Conservation (phyloP, 352 stramenopile species). For the Hyaloperonospora arabidopsidis region DNA sequence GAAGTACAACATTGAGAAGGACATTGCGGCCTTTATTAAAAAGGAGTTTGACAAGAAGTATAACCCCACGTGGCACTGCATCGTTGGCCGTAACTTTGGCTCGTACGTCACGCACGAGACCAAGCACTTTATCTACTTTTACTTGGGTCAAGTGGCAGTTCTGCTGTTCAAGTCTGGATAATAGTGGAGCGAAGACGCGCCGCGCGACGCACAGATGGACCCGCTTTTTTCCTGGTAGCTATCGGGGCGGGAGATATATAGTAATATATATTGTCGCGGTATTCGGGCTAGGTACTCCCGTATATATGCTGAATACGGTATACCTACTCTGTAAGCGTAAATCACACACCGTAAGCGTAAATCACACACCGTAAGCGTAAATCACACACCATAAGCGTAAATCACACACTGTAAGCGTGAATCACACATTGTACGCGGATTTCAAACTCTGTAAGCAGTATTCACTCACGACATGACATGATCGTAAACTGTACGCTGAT, state of each 20-base stretch:
- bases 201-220: background rate
- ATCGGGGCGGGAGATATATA: conserved; percentile 13
- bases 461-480: too few relatives aligned
- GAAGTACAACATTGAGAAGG: conserved; percentile 99
- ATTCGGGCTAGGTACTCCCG: too few relatives aligned
- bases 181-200: background rate
- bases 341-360: too few relatives aligned
- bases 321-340: too few relatives aligned
- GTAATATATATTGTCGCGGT: conserved; percentile 15
- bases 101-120: conserved; percentile 92
- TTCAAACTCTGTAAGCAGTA: background rate
- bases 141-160: conserved; percentile 90
- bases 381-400: too few relatives aligned
- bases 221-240: background rate
- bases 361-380: too few relatives aligned
- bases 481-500: background rate
- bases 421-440: background rate
- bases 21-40: conserved; percentile 91
- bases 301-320: too few relatives aligned
- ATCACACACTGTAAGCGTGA: too few relatives aligned
- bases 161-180: conserved; percentile 41
- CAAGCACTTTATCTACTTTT: conserved; percentile 94
- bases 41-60: conserved; percentile 92
- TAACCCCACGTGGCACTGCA: conserved; percentile 91
- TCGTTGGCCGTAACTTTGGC: conserved; percentile 91